phyloP scores from a whole-genome alignment of 306 rosid genomes.

The Canavalia ensiformis region DNA sequence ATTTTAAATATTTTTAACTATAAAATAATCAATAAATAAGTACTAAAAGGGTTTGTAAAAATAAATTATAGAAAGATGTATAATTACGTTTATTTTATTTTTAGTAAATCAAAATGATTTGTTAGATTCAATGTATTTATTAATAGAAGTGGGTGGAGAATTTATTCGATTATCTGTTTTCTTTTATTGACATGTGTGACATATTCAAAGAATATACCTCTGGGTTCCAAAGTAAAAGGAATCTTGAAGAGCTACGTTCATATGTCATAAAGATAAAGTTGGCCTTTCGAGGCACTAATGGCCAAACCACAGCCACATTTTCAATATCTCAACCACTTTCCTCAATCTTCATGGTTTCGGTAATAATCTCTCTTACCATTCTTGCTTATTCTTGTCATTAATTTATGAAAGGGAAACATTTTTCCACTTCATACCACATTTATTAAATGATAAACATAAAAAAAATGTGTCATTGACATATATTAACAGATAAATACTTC shows the following conservation, averaged over 20 bases:
- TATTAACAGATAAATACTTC: too few relatives aligned
- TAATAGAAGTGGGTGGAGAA: conserved; percentile 21
- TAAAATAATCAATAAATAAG: too few relatives aligned
- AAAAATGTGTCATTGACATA: too few relatives aligned
- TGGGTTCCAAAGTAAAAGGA: conserved; percentile 11
- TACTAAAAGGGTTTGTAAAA: too few relatives aligned
- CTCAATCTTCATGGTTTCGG: not conserved
- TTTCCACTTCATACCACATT: not conserved
- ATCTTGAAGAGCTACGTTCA: conserved; percentile 12
- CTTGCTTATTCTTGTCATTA: not conserved
- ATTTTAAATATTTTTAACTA: too few relatives aligned
- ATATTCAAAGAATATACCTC: conserved; percentile 53
- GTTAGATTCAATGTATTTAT: not conserved
- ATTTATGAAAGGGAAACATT: not conserved
- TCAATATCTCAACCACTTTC: not conserved
- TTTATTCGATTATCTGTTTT: not conserved
- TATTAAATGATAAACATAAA: too few relatives aligned
- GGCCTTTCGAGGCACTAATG: conserved; percentile 35
- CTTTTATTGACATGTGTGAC: conserved; percentile 26
- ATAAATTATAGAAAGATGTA: too few relatives aligned
- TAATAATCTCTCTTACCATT: not conserved
- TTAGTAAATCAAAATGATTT: too few relatives aligned
- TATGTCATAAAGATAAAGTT: conserved; percentile 4
- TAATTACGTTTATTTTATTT: too few relatives aligned
- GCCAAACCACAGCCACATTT: conserved; percentile 23